These are phyloP conservation scores for Chalaropsis thielavioides DNA, from an alignment of 2,329 filamentous ascomycete genomes.

Conservation along the genomic window DNA sequence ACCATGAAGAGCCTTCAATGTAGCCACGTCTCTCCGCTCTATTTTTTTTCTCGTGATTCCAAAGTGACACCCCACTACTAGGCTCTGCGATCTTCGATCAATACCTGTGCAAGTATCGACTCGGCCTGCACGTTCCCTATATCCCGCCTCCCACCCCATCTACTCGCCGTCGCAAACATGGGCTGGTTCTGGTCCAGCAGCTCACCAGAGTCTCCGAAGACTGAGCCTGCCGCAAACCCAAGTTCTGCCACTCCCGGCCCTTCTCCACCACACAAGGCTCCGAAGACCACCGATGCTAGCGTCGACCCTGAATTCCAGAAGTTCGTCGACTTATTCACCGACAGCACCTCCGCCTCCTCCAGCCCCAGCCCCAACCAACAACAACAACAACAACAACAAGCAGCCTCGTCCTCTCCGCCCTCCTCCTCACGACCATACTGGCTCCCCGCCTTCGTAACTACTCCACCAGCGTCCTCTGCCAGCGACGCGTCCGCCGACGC, in stretches of 20 bases:
- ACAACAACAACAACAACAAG: constrained; percentile 11
- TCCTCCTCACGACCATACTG: constrained; percentile 20
- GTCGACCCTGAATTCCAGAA: constrained; percentile 39
- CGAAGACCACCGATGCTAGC: constrained; percentile 18
- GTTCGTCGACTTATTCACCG: constrained; percentile 36
- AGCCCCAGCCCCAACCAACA: constrained; percentile 19
- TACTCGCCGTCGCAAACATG: constrained; percentile 30
- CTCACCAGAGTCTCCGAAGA: constrained; percentile 22
- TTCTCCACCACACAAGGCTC: background rate
- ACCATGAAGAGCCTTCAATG: background rate
- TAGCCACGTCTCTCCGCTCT: background rate
- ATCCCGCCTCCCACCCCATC: background rate
- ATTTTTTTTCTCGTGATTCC: background rate
- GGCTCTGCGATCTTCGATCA: background rate
- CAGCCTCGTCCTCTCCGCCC: constrained; percentile 19
- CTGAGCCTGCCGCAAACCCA: background rate
- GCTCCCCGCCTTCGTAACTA: constrained; percentile 23
- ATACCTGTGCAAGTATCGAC: background rate
- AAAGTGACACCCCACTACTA: background rate
- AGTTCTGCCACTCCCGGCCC: background rate
- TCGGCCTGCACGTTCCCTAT: background rate
- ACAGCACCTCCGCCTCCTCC: constrained; percentile 22
- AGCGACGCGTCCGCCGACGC: constrained; percentile 5
- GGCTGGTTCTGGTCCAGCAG: constrained; percentile 44
- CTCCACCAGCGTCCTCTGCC: constrained; percentile 24